Evolutionary conservation across 495 filamentous ascomycete genomes (phyloP), one percentile per base, ranked within the genome.

Genomic region (Penicillium chermesinum): DNA sequence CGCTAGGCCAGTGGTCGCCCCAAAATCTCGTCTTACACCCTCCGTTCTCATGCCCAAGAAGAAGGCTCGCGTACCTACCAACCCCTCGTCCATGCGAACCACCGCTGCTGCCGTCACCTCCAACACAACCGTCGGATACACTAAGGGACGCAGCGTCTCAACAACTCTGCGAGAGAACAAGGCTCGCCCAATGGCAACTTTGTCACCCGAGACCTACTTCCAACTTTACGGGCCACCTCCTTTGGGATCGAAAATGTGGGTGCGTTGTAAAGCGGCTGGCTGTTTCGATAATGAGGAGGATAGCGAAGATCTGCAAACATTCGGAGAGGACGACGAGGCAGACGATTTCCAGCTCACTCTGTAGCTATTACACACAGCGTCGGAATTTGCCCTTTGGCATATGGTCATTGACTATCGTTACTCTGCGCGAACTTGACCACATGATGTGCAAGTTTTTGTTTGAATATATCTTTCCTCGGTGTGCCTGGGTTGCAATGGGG

Each of bases 81-180:
- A 76, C 39, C 70, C 66, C 2, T 84, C 80, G 8, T 64, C 66
- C 10, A 73, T 81, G 72, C 74, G 79, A 43, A 68, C 80, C 54
- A 68, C 79, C 3, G 81, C 83, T 6, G 85, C 86, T 15, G 74
- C 71, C 6, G 74, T 69, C n/a, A 78, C 75, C 9, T 91, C 89
- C 10, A 78, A 80, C 43, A 86, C 79, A 38, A 95, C 90, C 0
- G 66, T 96, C 20, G 89, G 89, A 6, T 91, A 90, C 60, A 82
- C 80, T 42, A 87, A 85, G 58, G 88, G 90, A 20, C 77, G 89
- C 13, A 75, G 73, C 13, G 76, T 83, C 12, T 84, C 84, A 7
- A 67, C 72, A 8, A 67, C 57, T 3, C 48, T 81, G 52, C 63
- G 65, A 35, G 65, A 66, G 39, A 64, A 62, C 14, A 54, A 61